phyloP scores from a whole-genome alignment of 495 filamentous ascomycete species.

The Coniosporium apollinis region DNA sequence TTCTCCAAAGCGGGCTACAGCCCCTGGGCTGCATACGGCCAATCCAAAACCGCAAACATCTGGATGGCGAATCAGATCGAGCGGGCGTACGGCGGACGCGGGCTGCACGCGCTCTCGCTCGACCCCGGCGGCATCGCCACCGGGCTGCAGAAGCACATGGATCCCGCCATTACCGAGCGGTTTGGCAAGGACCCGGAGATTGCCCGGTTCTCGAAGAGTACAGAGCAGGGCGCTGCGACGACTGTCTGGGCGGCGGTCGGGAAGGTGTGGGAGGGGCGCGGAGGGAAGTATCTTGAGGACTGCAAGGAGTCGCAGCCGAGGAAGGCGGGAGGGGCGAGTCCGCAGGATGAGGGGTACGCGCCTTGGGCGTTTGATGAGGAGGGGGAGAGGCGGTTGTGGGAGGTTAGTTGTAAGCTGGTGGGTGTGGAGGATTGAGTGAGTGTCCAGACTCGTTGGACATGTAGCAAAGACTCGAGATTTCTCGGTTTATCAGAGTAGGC shows the following conservation, averaged over 20 bases:
- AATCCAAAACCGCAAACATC: constrained; percentile 17
- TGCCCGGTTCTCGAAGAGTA: constrained; percentile 8
- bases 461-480: no score
- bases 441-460: no score
- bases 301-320: constrained; percentile 15
- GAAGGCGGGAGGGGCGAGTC: constrained; percentile 1
- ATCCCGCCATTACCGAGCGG: constrained; percentile 2
- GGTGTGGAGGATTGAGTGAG: no score
- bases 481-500: no score
- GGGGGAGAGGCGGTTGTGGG: constrained; percentile 28
- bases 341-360: constrained; percentile 21
- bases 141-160: constrained; percentile 2
- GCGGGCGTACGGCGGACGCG: constrained; percentile 12
- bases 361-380: constrained; percentile 23
- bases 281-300: constrained; percentile 18
- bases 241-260: constrained; percentile 16
- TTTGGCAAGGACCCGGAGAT: constrained; percentile 1
- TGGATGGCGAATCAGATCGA: constrained; percentile 18
- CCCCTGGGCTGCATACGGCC: constrained; percentile 18
- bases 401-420: no score
- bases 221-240: constrained; percentile 20
- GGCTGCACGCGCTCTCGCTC: constrained; percentile 10
- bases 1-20: constrained; percentile 26
- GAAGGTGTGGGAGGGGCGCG: constrained; percentile 12
- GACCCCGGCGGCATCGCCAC: constrained; percentile 16